Percentiles rank a stretch among this genome's conserved stretches.
Conservation (phyloP, 2,329 filamentous ascomycete genomes). For the Raffaelea arxii region DNA sequence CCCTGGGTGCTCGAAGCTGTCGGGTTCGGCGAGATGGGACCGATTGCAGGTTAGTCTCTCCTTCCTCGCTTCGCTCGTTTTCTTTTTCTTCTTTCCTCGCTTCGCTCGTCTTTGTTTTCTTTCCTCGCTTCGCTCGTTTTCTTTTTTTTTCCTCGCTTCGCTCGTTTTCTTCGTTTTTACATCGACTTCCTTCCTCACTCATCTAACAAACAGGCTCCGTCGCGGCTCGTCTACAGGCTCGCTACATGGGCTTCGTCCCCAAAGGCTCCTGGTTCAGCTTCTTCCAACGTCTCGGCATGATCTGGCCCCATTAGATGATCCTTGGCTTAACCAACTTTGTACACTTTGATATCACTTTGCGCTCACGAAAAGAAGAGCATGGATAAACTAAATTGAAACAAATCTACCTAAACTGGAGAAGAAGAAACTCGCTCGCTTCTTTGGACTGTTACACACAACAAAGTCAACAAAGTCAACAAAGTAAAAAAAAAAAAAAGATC, state of each 20-base stretch:
- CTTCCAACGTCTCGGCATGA: conserved; percentile 3
- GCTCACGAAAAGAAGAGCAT: too few relatives aligned
- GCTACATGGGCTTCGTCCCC: not conserved
- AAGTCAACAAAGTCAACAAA: not conserved
- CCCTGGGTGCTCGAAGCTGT: not conserved
- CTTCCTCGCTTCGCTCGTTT: not conserved
- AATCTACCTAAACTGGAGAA: too few relatives aligned
- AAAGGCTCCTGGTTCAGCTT: not conserved
- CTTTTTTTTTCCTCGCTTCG: too few relatives aligned
- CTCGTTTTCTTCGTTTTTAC: not conserved
- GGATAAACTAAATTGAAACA: too few relatives aligned
- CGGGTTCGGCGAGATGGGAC: not conserved
- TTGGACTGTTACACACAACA: too few relatives aligned
- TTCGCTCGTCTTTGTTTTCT: too few relatives aligned
- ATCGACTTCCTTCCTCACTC: not conserved
- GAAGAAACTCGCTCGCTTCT: too few relatives aligned
- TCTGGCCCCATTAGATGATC: not conserved
- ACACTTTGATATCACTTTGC: not conserved
- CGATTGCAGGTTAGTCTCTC: not conserved
- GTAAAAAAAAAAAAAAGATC: not conserved
- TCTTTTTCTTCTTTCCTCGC: too few relatives aligned
- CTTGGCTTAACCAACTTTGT: not conserved
- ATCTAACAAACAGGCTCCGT: not conserved
- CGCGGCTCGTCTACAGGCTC: not conserved
- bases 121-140: too few relatives aligned